Conservation (phyloP, 2,329 filamentous ascomycete species). For the Fusarium albidum region DNA sequence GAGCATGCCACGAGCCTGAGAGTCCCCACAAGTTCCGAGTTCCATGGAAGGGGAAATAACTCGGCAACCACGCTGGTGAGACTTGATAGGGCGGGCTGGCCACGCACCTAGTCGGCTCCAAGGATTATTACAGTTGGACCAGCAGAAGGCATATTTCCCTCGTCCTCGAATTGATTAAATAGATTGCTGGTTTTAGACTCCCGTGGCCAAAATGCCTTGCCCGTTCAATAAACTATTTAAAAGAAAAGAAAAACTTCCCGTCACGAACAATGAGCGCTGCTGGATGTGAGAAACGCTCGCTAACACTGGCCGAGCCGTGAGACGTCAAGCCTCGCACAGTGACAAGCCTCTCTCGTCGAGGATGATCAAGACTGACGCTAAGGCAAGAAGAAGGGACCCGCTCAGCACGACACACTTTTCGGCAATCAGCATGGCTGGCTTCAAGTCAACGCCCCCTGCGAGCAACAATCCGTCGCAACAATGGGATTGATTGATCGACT, state of each 20-base stretch:
- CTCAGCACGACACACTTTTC: slow-evolving; percentile 20
- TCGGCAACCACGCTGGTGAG: background rate
- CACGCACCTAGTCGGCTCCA: too few species aligned
- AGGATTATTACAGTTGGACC: background rate
- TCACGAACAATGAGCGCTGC: background rate
- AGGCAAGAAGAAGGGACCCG: slow-evolving; percentile 33
- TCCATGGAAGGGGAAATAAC: slow-evolving; percentile 22
- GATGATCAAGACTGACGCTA: slow-evolving; percentile 28
- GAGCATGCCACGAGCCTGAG: slow-evolving; percentile 17
- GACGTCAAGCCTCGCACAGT: slow-evolving; percentile 25
- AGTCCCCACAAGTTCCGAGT: slow-evolving; percentile 24
- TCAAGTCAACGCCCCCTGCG: slow-evolving; percentile 23
- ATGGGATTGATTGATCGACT: slow-evolving; percentile 41
- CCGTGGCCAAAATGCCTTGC: slow-evolving; percentile 3
- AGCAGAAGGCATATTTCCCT: background rate
- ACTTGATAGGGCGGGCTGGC: slow-evolving; percentile 14
- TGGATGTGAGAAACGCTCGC: too few species aligned
- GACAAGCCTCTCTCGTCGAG: slow-evolving; percentile 2
- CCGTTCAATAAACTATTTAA: slow-evolving; percentile 7
- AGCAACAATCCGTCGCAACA: slow-evolving; percentile 25
- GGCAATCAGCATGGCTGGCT: slow-evolving; percentile 34
- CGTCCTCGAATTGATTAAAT: background rate
- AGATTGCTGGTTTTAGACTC: background rate
- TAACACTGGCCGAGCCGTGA: slow-evolving; percentile 35
- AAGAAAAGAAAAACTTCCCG: slow-evolving; percentile 22